Percentiles rank a stretch among this genome's conserved stretches.
Conservation (phyloP, 2,329 filamentous ascomycete species). For the Sporothrix sp. region DNA sequence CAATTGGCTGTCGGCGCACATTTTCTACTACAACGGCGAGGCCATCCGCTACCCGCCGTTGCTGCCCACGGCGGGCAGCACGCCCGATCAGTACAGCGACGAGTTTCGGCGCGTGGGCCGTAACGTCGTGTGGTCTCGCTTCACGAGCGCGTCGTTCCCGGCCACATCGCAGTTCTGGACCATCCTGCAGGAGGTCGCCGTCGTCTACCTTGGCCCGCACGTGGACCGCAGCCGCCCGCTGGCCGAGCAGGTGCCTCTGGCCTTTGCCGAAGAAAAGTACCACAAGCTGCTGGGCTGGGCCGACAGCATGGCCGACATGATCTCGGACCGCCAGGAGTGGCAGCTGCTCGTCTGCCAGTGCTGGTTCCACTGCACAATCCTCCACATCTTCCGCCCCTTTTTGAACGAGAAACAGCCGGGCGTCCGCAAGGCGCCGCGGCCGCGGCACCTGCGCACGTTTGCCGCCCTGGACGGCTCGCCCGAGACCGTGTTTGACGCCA, state of each 20-base stretch:
- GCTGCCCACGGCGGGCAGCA: not conserved
- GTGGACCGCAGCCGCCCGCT: conserved; percentile 6
- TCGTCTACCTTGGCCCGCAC: conserved; percentile 2
- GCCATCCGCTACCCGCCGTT: not conserved
- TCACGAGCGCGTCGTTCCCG: not conserved
- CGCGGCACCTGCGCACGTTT: not conserved
- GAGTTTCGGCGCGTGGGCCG: not conserved
- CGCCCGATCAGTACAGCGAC: not conserved
- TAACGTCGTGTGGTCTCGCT: not conserved
- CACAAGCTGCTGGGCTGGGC: conserved; percentile 18
- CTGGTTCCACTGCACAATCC: conserved; percentile 14
- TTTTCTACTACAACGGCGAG: conserved; percentile 11
- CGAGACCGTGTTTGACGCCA: not conserved
- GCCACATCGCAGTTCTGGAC: not conserved
- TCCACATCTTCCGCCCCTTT: conserved; percentile 16
- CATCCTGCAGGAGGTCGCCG: conserved; percentile 7
- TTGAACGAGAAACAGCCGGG: not conserved
- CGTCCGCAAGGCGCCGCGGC: not conserved
- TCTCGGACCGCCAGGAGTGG: conserved; percentile 8
- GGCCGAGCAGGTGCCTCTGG: conserved; percentile 8
- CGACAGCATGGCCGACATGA: conserved; percentile 8
- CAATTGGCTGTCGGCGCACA: conserved; percentile 10
- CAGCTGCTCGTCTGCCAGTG: conserved; percentile 15
- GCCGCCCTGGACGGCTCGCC: not conserved
- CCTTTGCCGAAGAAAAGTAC: conserved; percentile 18